These are phyloP conservation scores for Selaginella moellendorffii DNA, from an alignment of 75 land plant genomes.

Conservation along the genomic window DNA sequence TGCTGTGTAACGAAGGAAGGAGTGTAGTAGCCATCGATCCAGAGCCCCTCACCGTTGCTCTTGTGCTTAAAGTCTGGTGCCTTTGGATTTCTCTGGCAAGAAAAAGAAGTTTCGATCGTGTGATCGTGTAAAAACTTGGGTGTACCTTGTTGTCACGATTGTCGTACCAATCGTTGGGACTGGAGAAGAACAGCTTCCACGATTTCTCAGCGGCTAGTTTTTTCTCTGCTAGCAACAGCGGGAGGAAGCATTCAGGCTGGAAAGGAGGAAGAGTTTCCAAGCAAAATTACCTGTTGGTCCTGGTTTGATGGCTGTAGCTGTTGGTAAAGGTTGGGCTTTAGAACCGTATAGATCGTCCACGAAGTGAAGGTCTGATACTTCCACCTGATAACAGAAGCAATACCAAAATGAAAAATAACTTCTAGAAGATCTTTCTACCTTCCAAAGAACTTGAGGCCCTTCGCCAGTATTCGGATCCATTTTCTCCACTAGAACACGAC, in stretches of 20 bases:
- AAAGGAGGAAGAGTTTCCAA: too few relatives aligned
- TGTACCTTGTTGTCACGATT: conserved; percentile 67
- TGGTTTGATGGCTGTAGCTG: too few relatives aligned
- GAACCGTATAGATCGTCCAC: not conserved
- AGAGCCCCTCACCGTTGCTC: conserved; percentile 64
- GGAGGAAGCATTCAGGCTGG: too few relatives aligned
- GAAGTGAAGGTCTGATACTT: not conserved
- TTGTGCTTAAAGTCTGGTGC: conserved; percentile 91
- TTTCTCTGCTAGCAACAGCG: not conserved
- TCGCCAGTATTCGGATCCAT: not conserved
- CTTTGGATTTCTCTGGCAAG: conserved; percentile 46
- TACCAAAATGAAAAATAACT: not conserved
- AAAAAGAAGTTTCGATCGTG: too few relatives aligned
- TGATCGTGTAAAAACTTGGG: not conserved
- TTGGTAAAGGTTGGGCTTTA: too few relatives aligned
- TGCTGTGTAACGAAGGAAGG: conserved; percentile 18
- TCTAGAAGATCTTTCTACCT: too few relatives aligned
- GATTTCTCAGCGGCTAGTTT: conserved; percentile 25
- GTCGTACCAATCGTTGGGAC: conserved; percentile 82
- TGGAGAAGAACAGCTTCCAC: conserved; percentile 75
- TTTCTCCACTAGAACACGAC: conserved; percentile 33
- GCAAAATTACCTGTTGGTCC: too few relatives aligned
- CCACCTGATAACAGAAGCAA: not conserved
- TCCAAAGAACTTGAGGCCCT: not conserved
- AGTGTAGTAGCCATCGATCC: conserved; percentile 37